Conservation (phyloP, 2,329 filamentous ascomycete genomes). For the Pestalotiopsis sp. region DNA sequence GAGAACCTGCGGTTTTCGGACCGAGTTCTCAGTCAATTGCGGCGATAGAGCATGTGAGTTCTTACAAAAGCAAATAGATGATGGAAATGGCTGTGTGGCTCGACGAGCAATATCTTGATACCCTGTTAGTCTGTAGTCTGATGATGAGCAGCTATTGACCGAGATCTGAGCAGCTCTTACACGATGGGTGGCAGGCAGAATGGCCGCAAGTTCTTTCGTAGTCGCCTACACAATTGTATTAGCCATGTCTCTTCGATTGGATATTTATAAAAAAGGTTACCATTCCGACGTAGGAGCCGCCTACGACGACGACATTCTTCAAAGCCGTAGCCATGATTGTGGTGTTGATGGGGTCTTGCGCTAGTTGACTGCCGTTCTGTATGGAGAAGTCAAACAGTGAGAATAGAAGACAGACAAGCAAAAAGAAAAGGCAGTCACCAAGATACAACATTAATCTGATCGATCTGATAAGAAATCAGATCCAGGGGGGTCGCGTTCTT, state of each 20-base stretch:
- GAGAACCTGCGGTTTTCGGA: neutral
- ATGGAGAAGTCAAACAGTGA: neutral
- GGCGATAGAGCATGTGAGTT: neutral
- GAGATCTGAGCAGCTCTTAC: conserved; percentile 21
- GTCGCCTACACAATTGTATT: conserved; percentile 24
- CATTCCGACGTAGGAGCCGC: conserved; percentile 48
- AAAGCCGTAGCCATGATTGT: conserved; percentile 23
- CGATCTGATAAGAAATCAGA: conserved; percentile 1
- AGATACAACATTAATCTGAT: neutral
- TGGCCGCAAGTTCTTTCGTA: conserved; percentile 37
- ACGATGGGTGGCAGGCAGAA: conserved; percentile 38
- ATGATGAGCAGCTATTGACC: neutral
- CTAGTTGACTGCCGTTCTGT: neutral
- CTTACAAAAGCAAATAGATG: conserved; percentile 48
- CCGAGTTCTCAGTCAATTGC: too few species aligned
- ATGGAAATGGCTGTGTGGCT: conserved; percentile 53
- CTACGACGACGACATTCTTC: conserved; percentile 46
- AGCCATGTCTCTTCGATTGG: neutral
- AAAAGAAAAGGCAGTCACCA: neutral
- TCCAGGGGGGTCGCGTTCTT: neutral
- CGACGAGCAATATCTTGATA: conserved; percentile 41
- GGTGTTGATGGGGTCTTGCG: neutral
- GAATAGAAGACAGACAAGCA: neutral
- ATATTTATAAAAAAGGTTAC: conserved; percentile 24
- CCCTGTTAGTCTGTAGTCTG: neutral